Evolutionary conservation across 2,329 filamentous ascomycete species (phyloP).

Genomic region (Xylariaceae sp.): DNA sequence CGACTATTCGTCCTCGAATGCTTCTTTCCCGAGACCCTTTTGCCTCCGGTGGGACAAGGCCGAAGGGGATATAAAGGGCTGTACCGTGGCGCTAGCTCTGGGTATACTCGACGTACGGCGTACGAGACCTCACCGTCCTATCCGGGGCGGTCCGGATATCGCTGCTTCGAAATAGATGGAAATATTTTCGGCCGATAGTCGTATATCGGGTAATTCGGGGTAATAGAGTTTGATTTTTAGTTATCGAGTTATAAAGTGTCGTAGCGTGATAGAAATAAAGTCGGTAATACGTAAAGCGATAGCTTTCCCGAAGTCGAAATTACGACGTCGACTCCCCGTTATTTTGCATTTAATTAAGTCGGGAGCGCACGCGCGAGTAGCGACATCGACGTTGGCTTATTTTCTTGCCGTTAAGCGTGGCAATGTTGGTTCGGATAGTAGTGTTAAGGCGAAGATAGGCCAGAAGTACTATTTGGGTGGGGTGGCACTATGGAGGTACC

Average conservation of each 20-base stretch:
- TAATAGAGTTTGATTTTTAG: not conserved
- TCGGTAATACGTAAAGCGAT: not conserved
- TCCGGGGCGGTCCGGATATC: not conserved
- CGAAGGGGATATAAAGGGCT: not conserved
- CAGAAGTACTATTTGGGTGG: no score
- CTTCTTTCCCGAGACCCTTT: not conserved
- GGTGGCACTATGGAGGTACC: no score
- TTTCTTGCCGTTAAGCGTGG: not conserved
- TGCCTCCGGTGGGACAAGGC: not conserved
- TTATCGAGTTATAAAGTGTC: not conserved
- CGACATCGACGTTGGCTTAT: not conserved
- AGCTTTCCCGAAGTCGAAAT: not conserved
- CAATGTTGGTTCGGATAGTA: not conserved
- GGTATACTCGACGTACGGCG: no score
- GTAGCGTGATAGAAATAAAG: not conserved
- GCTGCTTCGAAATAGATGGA: not conserved
- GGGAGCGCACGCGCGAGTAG: not conserved
- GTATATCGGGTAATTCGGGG: not conserved
- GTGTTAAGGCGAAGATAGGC: no score
- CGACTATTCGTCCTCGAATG: not conserved
- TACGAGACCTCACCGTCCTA: not conserved
- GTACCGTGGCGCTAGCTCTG: no score
- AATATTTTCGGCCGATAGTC: not conserved
- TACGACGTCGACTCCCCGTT: not conserved
- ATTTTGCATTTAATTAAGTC: not conserved